Percentiles rank a stretch among this genome's conserved stretches.
Conservation (phyloP, 192 early-diverging fungal species). For the Pilobolus umbonatus region DNA sequence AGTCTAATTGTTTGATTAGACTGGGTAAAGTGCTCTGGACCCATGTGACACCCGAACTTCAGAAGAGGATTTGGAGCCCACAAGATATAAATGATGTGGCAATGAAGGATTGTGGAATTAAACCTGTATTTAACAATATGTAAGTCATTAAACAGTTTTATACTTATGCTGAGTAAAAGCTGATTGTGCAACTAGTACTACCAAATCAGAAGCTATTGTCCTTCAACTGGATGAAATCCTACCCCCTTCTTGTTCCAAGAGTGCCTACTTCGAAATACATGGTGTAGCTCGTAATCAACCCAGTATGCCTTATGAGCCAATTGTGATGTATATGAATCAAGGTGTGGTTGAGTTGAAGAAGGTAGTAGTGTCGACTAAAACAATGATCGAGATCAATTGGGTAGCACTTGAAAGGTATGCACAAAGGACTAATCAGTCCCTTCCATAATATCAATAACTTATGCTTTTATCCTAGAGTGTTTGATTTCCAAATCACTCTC, state of each 20-base stretch:
- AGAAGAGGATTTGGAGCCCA: constrained; percentile 29
- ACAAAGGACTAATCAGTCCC: background rate
- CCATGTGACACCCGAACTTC: constrained; percentile 22
- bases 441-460: background rate
- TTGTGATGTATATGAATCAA: constrained; percentile 32
- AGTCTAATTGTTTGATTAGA: constrained; percentile 13
- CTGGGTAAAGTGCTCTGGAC: constrained; percentile 38
- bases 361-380: constrained; percentile 18
- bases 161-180: background rate
- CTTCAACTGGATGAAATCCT: constrained; percentile 5
- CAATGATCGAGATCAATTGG: constrained; percentile 34
- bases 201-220: constrained; percentile 15
- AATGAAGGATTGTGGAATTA: constrained; percentile 23
- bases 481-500: constrained; percentile 34
- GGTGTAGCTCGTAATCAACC: constrained; percentile 36
- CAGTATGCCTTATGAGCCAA: constrained; percentile 15
- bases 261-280: constrained; percentile 34
- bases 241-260: constrained; percentile 4
- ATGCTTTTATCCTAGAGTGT: constrained; percentile 22
- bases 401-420: constrained; percentile 29
- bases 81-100: constrained; percentile 35
- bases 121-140: constrained; percentile 29
- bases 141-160: constrained; percentile 6
- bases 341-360: constrained; percentile 34
- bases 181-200: constrained; percentile 12